These are phyloP conservation scores for Trichoderma semiorbis DNA, from an alignment of 2,329 filamentous ascomycete species.

Conservation along the genomic window DNA sequence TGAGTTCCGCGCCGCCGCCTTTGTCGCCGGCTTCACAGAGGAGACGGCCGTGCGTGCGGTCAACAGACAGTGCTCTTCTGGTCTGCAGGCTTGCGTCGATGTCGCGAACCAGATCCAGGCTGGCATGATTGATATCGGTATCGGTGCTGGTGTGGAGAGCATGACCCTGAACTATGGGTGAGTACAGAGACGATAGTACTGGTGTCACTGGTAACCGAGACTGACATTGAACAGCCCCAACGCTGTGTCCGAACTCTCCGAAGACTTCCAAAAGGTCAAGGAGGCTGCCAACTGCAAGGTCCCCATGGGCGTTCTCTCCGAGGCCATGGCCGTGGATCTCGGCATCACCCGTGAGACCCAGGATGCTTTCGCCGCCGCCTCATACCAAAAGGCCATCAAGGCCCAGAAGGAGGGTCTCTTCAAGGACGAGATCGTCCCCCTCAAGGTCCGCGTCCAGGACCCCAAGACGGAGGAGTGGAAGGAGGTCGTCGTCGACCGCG, in stretches of 20 bases:
- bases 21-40: slow-evolving; percentile 88
- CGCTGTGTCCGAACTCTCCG: slow-evolving; percentile 90
- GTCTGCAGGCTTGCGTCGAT: slow-evolving; percentile 88
- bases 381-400: slow-evolving; percentile 83
- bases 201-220: neutral
- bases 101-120: slow-evolving; percentile 87
- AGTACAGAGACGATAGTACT: slow-evolving; percentile 30
- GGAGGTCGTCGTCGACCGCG: slow-evolving; percentile 75
- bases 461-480: slow-evolving; percentile 85
- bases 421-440: slow-evolving; percentile 82
- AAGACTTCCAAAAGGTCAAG: slow-evolving; percentile 74
- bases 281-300: slow-evolving; percentile 96
- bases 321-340: slow-evolving; percentile 89
- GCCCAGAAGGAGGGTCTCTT: slow-evolving; percentile 90
- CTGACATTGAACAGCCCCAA: slow-evolving; percentile 53
- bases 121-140: slow-evolving; percentile 93
- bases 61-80: slow-evolving; percentile 93
- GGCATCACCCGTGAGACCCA: slow-evolving; percentile 68
- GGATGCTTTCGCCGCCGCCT: slow-evolving; percentile 90
- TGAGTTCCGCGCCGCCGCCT: slow-evolving; percentile 88
- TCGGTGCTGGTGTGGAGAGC: slow-evolving; percentile 93
- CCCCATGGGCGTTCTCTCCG: slow-evolving; percentile 89
- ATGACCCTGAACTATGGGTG: slow-evolving; percentile 92
- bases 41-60: slow-evolving; percentile 78
- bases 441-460: slow-evolving; percentile 84